These are phyloP conservation scores for Aspergillus sergii DNA, from an alignment of 2,329 filamentous ascomycete species.

Conservation along the genomic window DNA sequence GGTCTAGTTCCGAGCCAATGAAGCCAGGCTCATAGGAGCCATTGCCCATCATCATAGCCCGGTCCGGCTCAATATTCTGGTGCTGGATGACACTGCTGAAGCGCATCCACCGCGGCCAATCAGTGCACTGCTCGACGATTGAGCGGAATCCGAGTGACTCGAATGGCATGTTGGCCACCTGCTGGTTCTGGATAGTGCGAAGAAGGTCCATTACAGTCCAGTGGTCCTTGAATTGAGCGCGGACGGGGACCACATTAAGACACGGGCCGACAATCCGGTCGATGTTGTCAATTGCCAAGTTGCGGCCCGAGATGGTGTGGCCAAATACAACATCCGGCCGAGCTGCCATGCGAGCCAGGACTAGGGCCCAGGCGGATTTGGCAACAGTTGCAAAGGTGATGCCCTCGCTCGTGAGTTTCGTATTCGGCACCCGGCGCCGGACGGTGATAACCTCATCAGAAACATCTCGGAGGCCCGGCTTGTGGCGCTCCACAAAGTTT, in stretches of 20 bases:
- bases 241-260: neutral
- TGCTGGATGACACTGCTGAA: neutral
- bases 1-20: neutral
- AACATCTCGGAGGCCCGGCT: neutral
- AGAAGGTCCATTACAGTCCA: conserved; percentile 1
- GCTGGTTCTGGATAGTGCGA: neutral
- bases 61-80: neutral
- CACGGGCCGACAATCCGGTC: neutral
- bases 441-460: neutral
- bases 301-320: neutral
- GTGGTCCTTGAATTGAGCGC: neutral
- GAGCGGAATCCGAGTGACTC: neutral
- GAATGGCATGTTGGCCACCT: neutral
- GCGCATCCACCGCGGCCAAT: neutral
- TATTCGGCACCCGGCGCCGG: neutral
- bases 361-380: neutral
- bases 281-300: neutral
- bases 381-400: neutral
- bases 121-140: neutral
- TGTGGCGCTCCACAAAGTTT: neutral
- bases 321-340: neutral
- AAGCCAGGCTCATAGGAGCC: neutral
- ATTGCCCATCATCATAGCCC: neutral
- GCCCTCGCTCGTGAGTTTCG: neutral
- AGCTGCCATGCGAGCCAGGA: neutral